Evolutionary conservation across 2,329 filamentous ascomycete species (phyloP).

Genomic region (Pseudocercospora eumusae): DNA sequence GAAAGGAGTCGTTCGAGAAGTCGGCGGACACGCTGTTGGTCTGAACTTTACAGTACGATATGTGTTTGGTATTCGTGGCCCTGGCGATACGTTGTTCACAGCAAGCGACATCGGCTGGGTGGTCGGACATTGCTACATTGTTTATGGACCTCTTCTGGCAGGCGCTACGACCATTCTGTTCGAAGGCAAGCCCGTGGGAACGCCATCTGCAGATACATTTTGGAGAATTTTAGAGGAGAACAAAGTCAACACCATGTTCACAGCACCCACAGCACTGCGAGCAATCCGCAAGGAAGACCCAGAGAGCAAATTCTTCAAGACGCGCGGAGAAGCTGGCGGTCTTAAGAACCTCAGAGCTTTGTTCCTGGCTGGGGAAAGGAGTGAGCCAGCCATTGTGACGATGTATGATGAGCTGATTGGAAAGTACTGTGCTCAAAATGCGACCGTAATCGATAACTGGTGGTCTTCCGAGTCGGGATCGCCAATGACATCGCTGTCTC

Average conservation of each 20-base stretch:
- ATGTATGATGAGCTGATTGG: slow-evolving; percentile 75
- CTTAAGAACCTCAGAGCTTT: slow-evolving; percentile 71
- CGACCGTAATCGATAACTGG: slow-evolving; percentile 70
- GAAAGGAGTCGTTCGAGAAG: slow-evolving; percentile 80
- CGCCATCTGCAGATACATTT: slow-evolving; percentile 81
- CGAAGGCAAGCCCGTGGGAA: slow-evolving; percentile 92
- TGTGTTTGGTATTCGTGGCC: slow-evolving; percentile 77
- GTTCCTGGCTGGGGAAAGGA: slow-evolving; percentile 86
- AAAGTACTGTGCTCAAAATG: slow-evolving; percentile 64
- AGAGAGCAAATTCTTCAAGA: slow-evolving; percentile 65
- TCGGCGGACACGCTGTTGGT: slow-evolving; percentile 83
- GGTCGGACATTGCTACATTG: slow-evolving; percentile 81
- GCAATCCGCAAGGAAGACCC: slow-evolving; percentile 87
- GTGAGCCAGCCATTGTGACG: slow-evolving; percentile 79
- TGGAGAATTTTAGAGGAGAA: slow-evolving; percentile 86
- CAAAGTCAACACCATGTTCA: slow-evolving; percentile 80
- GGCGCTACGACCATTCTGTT: slow-evolving; percentile 86
- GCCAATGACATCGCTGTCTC: slow-evolving; percentile 66
- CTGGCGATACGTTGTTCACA: slow-evolving; percentile 78
- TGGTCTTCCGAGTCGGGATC: slow-evolving; percentile 72
- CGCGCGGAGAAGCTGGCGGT: slow-evolving; percentile 66
- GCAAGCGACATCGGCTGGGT: slow-evolving; percentile 92
- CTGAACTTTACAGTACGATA: slow-evolving; percentile 80
- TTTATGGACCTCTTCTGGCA: slow-evolving; percentile 82
- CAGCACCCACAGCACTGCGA: slow-evolving; percentile 81